Evolutionary conservation across 176 grass and related monocot genomes (phyloP).

Genomic region (Calamus simplicifolius): DNA sequence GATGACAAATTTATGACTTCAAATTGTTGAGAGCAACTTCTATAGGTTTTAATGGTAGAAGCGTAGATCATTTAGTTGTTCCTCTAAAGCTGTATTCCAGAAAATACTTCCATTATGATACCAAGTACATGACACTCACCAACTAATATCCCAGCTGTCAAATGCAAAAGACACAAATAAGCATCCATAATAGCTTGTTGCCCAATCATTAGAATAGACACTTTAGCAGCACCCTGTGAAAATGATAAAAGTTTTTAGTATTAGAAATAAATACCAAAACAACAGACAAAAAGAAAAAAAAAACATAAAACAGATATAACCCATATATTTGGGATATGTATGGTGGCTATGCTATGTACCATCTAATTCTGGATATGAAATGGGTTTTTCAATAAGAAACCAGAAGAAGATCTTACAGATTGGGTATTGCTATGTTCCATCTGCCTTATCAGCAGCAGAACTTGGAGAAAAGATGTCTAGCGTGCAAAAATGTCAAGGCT

Average conservation of each 20-base stretch:
- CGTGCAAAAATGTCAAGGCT: conserved; percentile 33
- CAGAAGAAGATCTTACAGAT: conserved; percentile 42
- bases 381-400: too few relatives aligned
- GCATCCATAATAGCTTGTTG: conserved; percentile 99
- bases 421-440: conserved; percentile 99
- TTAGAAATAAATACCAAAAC: conserved; percentile 23
- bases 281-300: conserved; percentile 6
- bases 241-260: conserved; percentile 17
- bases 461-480: conserved; percentile 97
- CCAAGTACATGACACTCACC: conserved; percentile 50
- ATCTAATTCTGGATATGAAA: too few relatives aligned
- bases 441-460: conserved; percentile 88
- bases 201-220: conserved; percentile 98
- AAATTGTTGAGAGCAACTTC: too few relatives aligned
- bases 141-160: conserved; percentile 95
- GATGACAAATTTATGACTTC: too few relatives aligned
- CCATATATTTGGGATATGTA: too few relatives aligned
- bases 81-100: too few relatives aligned
- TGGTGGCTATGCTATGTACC: too few relatives aligned
- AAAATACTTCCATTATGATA: neutral
- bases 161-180: conserved; percentile 94
- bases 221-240: conserved; percentile 78
- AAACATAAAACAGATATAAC: neutral
- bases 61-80: too few relatives aligned
- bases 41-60: too few relatives aligned